Evolutionary conservation across 2,329 filamentous ascomycete genomes (phyloP).

Genomic region (Ophiostoma australiae): DNA sequence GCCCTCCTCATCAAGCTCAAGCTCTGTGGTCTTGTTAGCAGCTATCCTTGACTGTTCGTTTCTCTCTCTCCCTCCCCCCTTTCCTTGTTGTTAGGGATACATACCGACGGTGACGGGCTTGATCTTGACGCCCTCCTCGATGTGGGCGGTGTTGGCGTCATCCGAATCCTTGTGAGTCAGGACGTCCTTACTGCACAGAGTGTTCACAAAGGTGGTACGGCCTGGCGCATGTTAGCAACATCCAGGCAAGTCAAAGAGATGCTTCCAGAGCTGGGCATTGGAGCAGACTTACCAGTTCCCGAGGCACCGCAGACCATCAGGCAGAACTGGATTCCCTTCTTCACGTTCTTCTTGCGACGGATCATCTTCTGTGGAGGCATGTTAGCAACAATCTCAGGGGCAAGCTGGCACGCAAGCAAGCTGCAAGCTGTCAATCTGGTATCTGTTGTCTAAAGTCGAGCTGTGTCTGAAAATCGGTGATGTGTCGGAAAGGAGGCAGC

Average conservation of each 20-base stretch:
- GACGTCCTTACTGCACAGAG: conserved; percentile 91
- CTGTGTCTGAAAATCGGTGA: not conserved
- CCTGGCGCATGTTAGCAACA: conserved; percentile 47
- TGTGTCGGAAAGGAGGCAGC: not conserved
- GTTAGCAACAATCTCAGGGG: conserved; percentile 29
- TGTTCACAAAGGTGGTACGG: conserved; percentile 98
- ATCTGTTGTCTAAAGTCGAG: not conserved
- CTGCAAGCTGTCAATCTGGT: not conserved
- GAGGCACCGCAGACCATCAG: conserved; percentile 99
- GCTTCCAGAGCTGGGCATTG: not conserved
- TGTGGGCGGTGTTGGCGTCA: conserved; percentile 78
- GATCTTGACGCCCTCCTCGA: conserved; percentile 97
- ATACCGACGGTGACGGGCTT: conserved; percentile 94
- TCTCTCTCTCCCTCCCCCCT: not conserved
- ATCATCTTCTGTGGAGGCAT: conserved; percentile 70
- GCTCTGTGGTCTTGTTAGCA: conserved; percentile 52
- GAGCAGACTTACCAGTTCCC: conserved; percentile 72
- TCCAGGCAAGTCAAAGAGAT: not conserved
- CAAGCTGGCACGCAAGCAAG: not conserved
- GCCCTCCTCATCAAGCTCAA: conserved; percentile 96
- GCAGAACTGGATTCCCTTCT: conserved; percentile 99
- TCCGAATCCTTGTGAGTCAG: conserved; percentile 88
- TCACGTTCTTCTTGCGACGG: conserved; percentile 99
- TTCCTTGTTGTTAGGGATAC: not conserved
- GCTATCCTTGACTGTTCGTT: conserved; percentile 21